Conservation (phyloP, 352 stramenopile genomes). For the Phytopythium boreale region DNA sequence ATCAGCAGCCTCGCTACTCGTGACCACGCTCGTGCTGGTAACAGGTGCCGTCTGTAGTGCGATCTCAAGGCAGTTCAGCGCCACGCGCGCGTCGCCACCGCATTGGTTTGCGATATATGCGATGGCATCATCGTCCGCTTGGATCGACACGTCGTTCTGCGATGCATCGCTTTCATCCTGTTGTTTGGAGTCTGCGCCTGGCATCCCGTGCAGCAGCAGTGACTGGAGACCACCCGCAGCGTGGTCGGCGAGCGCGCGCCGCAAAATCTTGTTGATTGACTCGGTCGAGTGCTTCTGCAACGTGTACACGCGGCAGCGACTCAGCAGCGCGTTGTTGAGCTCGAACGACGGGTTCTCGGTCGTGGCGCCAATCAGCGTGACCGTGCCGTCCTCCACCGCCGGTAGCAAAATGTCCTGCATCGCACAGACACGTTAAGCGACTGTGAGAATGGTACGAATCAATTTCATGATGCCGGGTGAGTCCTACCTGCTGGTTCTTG, state of each 20-base stretch:
- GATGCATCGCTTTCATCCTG: slow-evolving; percentile 8
- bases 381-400: slow-evolving; percentile 75
- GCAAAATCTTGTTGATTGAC: slow-evolving; percentile 65
- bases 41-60: slow-evolving; percentile 42
- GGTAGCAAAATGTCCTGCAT: slow-evolving; percentile 79
- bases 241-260: slow-evolving; percentile 46
- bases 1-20: background rate
- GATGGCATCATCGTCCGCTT: slow-evolving; percentile 55
- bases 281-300: slow-evolving; percentile 64
- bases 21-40: background rate
- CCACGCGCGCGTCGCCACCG: slow-evolving; percentile 75
- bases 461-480: no score
- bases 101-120: slow-evolving; percentile 69
- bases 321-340: slow-evolving; percentile 83
- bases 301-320: slow-evolving; percentile 75
- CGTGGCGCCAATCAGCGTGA: slow-evolving; percentile 87
- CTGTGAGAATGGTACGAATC: background rate
- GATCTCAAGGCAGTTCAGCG: slow-evolving; percentile 85
- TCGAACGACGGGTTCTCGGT: slow-evolving; percentile 90
- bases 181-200: background rate
- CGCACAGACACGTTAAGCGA: background rate
- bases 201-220: slow-evolving; percentile 2
- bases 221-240: slow-evolving; percentile 27
- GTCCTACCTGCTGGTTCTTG: slow-evolving; percentile 79
- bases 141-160: slow-evolving; percentile 14